Base-by-base conservation (phyloP, 345 rosid species). In the Brassica carinata region DNA sequence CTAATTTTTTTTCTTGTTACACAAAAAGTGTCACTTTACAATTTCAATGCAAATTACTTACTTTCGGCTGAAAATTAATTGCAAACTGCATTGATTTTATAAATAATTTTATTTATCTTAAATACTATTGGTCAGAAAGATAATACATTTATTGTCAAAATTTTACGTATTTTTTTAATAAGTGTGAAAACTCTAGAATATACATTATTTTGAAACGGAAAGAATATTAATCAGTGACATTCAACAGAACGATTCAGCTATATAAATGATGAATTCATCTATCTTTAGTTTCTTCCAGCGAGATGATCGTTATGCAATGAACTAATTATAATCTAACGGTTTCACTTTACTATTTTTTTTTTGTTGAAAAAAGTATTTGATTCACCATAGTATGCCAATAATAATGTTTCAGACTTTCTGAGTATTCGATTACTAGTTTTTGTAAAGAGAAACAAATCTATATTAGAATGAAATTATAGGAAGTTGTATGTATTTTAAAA, bases 201-300 rank as follows among this genome's bases (percentile, higher is more conserved):
- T 23, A 23, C 26, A 23, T 23, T 23, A 29, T 29, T 29, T 29
- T 29, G 31, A 29, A 29, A 29, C 31, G 0, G 31, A 29, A 4
- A 29, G 4, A 29, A 4, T 29, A 29, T 29, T 51, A 51, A 14
- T 18, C 15, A 1, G 30, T 15, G 11, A 61, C 61, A 61, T 61
- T 58, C 11, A 18, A 61, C 61, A 69, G 69, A 58, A 58, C 59
- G 61, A 38, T 43, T 67, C 68, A 67, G 67, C 67, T 14, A 5
- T 5, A 8, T 8, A 17, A 15, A n/a, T n/a, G 59, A 36, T 29
- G 74, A 58, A 26, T 26, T 58, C 63, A 19, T 17, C 18, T 48
- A 48, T 48, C 18, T 53, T 53, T 53, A 53, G 2, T 53, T 53
- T 53, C 59, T 48, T 48, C 55, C 14, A 48, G 4, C 55, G 14